Evolutionary conservation across 352 stramenopile genomes (phyloP).

Genomic region (Globisporangium splendens): DNA sequence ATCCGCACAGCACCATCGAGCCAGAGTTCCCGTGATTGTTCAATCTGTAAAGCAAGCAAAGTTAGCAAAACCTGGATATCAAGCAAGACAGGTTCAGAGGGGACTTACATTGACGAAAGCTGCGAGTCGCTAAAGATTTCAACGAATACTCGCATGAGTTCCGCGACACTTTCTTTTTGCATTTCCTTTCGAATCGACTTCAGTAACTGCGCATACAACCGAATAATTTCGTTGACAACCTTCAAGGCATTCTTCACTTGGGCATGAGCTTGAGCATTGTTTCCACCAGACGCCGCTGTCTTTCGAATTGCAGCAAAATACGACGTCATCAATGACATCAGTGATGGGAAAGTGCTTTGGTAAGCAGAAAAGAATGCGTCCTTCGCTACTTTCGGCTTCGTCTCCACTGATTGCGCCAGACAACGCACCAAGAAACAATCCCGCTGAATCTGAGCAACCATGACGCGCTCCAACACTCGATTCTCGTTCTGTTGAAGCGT

Average conservation of each 20-base stretch:
- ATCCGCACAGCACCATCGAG: slow-evolving; percentile 70
- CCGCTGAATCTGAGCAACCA: slow-evolving; percentile 65
- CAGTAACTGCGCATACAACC: slow-evolving; percentile 70
- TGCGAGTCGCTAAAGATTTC: slow-evolving; percentile 76
- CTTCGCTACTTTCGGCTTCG: slow-evolving; percentile 74
- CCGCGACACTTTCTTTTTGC: slow-evolving; percentile 62
- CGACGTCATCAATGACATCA: slow-evolving; percentile 62
- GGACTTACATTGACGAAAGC: slow-evolving; percentile 62
- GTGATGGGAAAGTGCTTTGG: slow-evolving; percentile 46
- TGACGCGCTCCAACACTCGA: slow-evolving; percentile 53
- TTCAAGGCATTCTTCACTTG: slow-evolving; percentile 65
- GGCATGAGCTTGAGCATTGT: slow-evolving; percentile 21
- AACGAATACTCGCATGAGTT: slow-evolving; percentile 75
- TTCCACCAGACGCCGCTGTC: slow-evolving; percentile 20
- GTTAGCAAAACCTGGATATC: too few species aligned
- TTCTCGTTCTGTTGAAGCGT: slow-evolving; percentile 72
- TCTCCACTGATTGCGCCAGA: slow-evolving; percentile 63
- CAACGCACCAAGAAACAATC: slow-evolving; percentile 70
- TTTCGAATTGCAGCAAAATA: slow-evolving; percentile 70
- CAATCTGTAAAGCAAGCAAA: slow-evolving; percentile 31
- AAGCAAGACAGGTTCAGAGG: too few species aligned
- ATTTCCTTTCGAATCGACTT: slow-evolving; percentile 84
- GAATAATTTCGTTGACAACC: slow-evolving; percentile 78
- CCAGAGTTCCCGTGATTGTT: slow-evolving; percentile 57
- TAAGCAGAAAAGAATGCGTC: slow-evolving; percentile 68